phyloP scores from a whole-genome alignment of 306 rosid genomes.

The Acacia crassicarpa region DNA sequence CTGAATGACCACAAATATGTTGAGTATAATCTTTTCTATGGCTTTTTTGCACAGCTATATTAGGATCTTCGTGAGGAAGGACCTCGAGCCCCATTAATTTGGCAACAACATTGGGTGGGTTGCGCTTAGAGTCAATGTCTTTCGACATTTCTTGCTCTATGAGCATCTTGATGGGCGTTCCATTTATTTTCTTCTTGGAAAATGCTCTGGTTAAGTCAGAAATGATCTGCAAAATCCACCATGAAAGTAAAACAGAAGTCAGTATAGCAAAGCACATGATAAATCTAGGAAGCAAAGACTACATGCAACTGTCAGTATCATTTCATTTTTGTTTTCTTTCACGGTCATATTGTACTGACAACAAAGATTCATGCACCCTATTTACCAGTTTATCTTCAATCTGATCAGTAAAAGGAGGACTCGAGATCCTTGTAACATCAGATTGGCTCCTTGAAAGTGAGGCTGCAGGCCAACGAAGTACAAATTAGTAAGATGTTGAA shows the following conservation, averaged over 20 bases:
- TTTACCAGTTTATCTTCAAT: constrained; percentile 68
- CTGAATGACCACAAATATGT: constrained; percentile 45
- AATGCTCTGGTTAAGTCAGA: constrained; percentile 38
- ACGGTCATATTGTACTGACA: neutral
- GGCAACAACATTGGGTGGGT: constrained; percentile 82
- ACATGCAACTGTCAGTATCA: neutral
- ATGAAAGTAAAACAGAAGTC: constrained; percentile 17
- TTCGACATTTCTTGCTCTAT: constrained; percentile 83
- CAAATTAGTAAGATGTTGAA: constrained; percentile 26
- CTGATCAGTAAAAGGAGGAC: constrained; percentile 44
- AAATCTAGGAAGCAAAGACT: neutral
- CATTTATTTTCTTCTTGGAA: constrained; percentile 50
- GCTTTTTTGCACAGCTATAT: constrained; percentile 55
- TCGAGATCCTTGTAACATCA: constrained; percentile 27
- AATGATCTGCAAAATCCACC: constrained; percentile 39
- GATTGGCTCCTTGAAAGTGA: constrained; percentile 62
- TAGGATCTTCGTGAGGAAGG: constrained; percentile 55
- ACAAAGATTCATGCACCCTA: constrained; percentile 18
- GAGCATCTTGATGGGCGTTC: constrained; percentile 72
- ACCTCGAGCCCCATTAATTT: constrained; percentile 94
- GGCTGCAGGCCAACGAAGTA: constrained; percentile 49
- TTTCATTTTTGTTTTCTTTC: neutral
- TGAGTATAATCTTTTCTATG: constrained; percentile 50
- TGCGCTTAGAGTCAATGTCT: constrained; percentile 57
- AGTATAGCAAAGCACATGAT: neutral